A percentile compares a stretch with the other conserved stretches of the same genome.
Conservation (phyloP, 2,329 filamentous ascomycete genomes). For the Pseudogymnoascus sp. region DNA sequence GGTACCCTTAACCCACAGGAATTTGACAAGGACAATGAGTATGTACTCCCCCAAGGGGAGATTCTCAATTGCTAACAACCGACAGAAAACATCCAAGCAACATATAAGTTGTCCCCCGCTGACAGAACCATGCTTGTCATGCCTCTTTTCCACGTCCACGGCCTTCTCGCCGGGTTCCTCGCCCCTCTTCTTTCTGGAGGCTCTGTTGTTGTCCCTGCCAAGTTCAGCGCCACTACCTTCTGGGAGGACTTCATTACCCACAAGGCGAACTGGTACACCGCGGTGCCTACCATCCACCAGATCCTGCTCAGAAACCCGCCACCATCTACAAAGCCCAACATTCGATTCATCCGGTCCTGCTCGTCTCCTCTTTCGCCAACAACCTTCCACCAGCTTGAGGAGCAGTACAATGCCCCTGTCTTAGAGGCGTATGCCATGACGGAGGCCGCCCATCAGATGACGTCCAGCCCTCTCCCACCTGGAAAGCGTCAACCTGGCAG, state of each 20-base stretch:
- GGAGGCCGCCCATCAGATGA: slow-evolving; percentile 81
- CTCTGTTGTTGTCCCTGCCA: slow-evolving; percentile 68
- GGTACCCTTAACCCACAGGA: slow-evolving; percentile 72
- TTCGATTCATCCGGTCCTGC: slow-evolving; percentile 83
- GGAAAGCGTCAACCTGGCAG: slow-evolving; percentile 71
- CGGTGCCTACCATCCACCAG: slow-evolving; percentile 88
- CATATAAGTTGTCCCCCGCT: slow-evolving; percentile 61
- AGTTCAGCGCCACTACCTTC: slow-evolving; percentile 77
- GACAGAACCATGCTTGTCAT: slow-evolving; percentile 83
- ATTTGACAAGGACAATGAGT: slow-evolving; percentile 75
- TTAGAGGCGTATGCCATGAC: slow-evolving; percentile 92
- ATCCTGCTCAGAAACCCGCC: slow-evolving; percentile 69
- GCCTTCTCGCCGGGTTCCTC: slow-evolving; percentile 75
- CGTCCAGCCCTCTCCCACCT: slow-evolving; percentile 63
- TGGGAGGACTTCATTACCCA: slow-evolving; percentile 69
- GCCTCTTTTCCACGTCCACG: slow-evolving; percentile 86
- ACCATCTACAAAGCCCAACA: slow-evolving; percentile 60
- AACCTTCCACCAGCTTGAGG: slow-evolving; percentile 71
- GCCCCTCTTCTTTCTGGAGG: slow-evolving; percentile 69
- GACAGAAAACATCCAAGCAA: slow-evolving; percentile 65
- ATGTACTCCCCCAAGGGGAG: slow-evolving; percentile 25
- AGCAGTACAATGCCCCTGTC: slow-evolving; percentile 68
- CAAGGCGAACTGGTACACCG: slow-evolving; percentile 84
- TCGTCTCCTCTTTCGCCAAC: slow-evolving; percentile 78
- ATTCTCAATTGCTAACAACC: slow-evolving; percentile 10